Evolutionary conservation across 2,329 filamentous ascomycete species (phyloP).

Genomic region (Knufia fluminis): DNA sequence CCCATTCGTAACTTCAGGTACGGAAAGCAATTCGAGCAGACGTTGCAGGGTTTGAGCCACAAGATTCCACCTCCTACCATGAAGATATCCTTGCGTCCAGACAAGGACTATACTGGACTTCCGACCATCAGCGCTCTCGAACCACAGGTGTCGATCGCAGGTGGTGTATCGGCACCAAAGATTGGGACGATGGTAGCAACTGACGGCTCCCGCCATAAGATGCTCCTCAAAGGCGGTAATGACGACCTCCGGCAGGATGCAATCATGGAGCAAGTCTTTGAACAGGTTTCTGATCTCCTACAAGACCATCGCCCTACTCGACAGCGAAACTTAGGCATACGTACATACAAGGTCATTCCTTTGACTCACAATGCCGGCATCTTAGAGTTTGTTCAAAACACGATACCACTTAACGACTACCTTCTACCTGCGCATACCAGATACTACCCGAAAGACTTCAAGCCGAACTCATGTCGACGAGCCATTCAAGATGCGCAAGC

Average conservation of each 20-base stretch:
- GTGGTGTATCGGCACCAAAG: slow-evolving; percentile 86
- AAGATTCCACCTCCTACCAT: slow-evolving; percentile 82
- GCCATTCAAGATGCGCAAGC: slow-evolving; percentile 66
- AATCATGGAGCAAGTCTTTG: slow-evolving; percentile 99
- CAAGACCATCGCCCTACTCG: slow-evolving; percentile 78
- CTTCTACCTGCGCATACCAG: slow-evolving; percentile 80
- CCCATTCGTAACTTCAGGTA: slow-evolving; percentile 53
- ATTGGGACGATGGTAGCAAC: slow-evolving; percentile 74
- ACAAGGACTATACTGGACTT: slow-evolving; percentile 65
- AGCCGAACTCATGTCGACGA: slow-evolving; percentile 64
- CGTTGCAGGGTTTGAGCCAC: slow-evolving; percentile 47
- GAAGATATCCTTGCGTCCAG: slow-evolving; percentile 64
- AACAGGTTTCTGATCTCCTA: slow-evolving; percentile 83
- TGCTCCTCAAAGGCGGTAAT: slow-evolving; percentile 88
- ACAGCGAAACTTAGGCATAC: slow-evolving; percentile 78
- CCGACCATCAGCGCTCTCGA: slow-evolving; percentile 67
- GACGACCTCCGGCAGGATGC: slow-evolving; percentile 95
- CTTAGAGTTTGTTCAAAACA: slow-evolving; percentile 95
- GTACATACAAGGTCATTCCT: slow-evolving; percentile 94
- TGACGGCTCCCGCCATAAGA: slow-evolving; percentile 72
- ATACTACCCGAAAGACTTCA: slow-evolving; percentile 79
- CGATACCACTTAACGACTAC: slow-evolving; percentile 83
- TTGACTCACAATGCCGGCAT: slow-evolving; percentile 76
- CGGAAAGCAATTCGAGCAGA: slow-evolving; percentile 54
- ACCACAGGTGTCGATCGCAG: slow-evolving; percentile 71